Evolutionary conservation across 306 rosid genomes (phyloP).

Genomic region (Adenanthera pavonina): DNA sequence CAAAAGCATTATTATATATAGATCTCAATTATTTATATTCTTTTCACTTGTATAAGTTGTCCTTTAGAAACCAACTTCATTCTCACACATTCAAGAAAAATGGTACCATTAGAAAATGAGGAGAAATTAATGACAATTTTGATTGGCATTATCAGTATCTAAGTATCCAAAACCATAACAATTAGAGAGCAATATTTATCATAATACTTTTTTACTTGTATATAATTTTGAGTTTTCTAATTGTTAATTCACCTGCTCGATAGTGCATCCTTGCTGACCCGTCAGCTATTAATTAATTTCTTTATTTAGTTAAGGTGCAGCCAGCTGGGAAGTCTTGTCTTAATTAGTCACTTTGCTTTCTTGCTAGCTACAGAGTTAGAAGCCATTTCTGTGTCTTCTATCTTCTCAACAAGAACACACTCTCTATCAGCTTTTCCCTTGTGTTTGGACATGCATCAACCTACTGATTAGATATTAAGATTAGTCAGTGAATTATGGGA

Average conservation of each 20-base stretch:
- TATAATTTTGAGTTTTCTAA: background rate
- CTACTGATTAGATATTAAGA: constrained; percentile 46
- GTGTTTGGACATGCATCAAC: constrained; percentile 39
- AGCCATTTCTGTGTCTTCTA: constrained; percentile 28
- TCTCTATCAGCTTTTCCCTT: constrained; percentile 32
- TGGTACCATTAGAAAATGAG: no score
- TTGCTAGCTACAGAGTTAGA: background rate
- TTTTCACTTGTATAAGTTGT: no score
- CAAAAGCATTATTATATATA: background rate
- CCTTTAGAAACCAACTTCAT: no score
- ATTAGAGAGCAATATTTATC: no score
- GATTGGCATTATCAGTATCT: no score
- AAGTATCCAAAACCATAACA: no score
- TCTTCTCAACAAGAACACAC: constrained; percentile 27
- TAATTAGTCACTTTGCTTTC: background rate
- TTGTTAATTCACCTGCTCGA: background rate
- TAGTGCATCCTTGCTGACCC: background rate
- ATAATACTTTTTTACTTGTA: background rate
- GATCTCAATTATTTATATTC: background rate
- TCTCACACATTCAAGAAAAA: no score
- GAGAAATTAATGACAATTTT: no score
- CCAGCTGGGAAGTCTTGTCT: background rate
- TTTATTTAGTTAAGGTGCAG: background rate
- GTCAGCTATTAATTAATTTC: background rate
- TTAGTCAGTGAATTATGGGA: constrained; percentile 40